Base-by-base conservation (phyloP, 768 basidiomycete genomes). In the Boletus sensibilis region DNA sequence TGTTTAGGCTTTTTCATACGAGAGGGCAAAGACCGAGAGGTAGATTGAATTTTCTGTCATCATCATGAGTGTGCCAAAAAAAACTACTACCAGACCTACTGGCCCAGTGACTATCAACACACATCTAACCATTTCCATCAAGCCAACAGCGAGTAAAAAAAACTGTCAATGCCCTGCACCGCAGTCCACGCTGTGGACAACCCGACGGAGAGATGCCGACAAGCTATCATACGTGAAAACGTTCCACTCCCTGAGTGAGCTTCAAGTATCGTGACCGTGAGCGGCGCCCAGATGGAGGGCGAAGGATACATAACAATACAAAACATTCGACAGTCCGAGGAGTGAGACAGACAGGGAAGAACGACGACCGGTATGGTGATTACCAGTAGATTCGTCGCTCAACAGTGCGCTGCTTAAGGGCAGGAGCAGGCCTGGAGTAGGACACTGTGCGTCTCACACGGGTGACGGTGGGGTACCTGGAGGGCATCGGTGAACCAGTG, bases 331-430 rank as follows among this genome's bases (percentile, higher is more conserved):
- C 40, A 62, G 50, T 64, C 56, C 66, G 48, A 59, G 49, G 52
- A 58, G 48, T 21, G 16, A 52, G 50, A 47, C 23, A 39, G 33
- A 20, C 23, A 45, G 25, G n/a, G 39, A 41, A 46, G 45, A 43
- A 46, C 44, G 34, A 34, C 35, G 29, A 44, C 50, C 8, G 34
- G 14, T 27, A 40, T 27, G 20, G 50, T 5, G 34, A 60, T 80
- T 76, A 92, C 86, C 86, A 92, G 74, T 87, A 87, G 65, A 92
- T 81, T 58, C 80, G 78, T 55, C 90, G 86, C 72, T 91, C 88
- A 67, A 91, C 68, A 59, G 86, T 89, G 57, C 83, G 77, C 44
- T 78, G 75, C 67, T 79, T 76, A 51, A 68, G 0, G 29, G 66
- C 78, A 55, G 76, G 53, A 65, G 71, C 66, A 14, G 81, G 81